phyloP scores from a whole-genome alignment of 495 filamentous ascomycete species.

The Pyrenula aspistea region DNA sequence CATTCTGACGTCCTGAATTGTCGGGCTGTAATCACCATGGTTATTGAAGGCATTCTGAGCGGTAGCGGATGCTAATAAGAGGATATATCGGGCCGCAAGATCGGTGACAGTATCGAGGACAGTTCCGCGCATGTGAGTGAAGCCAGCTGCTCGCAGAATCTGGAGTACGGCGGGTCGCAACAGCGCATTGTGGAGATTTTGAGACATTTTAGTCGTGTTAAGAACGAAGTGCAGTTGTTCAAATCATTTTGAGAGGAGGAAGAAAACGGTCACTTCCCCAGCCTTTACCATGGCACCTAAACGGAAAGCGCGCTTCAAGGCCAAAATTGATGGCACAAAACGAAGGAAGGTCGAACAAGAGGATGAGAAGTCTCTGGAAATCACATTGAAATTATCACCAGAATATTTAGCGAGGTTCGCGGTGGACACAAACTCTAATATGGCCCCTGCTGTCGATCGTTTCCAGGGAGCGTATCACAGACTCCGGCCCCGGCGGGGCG shows the following conservation, averaged over 20 bases:
- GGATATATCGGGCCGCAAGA: slow-evolving; percentile 60
- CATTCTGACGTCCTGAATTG: slow-evolving; percentile 67
- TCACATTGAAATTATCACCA: not conserved
- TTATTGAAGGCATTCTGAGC: slow-evolving; percentile 45
- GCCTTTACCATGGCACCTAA: not conserved
- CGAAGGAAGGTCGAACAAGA: not conserved
- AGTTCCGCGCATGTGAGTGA: slow-evolving; percentile 58
- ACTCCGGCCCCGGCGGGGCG: not conserved
- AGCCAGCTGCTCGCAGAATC: slow-evolving; percentile 78
- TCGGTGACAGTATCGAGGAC: slow-evolving; percentile 72
- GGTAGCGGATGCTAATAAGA: slow-evolving; percentile 51
- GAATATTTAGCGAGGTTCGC: not conserved
- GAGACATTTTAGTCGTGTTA: slow-evolving; percentile 20
- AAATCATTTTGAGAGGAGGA: slow-evolving; percentile 1
- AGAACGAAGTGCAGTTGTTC: slow-evolving; percentile 5
- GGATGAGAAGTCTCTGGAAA: not conserved
- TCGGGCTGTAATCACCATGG: slow-evolving; percentile 37
- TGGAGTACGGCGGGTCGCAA: slow-evolving; percentile 73
- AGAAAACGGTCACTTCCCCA: not conserved
- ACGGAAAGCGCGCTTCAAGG: not conserved
- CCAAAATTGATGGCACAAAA: not conserved
- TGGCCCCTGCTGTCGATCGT: not conserved
- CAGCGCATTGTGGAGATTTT: slow-evolving; percentile 57
- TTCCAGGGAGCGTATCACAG: not conserved
- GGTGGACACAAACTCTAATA: not conserved